Percentiles rank a stretch among this genome's conserved stretches.
Evolutionary conservation across 1,284 basidiomycete species (phyloP).

Genomic region (Boletus smithii): DNA sequence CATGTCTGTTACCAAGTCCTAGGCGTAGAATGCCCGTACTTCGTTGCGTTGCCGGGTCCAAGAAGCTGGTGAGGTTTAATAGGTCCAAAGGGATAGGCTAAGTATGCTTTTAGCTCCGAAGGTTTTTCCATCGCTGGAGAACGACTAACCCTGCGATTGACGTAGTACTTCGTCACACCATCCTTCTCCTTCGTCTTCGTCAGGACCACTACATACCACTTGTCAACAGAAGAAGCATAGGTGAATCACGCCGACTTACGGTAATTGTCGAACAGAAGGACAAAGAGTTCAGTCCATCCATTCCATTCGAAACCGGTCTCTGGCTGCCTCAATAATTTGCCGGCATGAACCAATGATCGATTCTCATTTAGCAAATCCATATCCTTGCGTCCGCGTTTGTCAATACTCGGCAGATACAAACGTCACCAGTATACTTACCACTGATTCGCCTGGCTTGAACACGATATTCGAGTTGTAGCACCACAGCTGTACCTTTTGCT

Average conservation of each 20-base stretch:
- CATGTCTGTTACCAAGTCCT: conserved; percentile 43
- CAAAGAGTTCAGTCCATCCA: conserved; percentile 83
- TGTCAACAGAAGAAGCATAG: conserved; percentile 9
- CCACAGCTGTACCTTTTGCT: conserved; percentile 87
- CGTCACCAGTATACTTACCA: conserved; percentile 49
- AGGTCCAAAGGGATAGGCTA: conserved; percentile 90
- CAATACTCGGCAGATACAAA: not conserved
- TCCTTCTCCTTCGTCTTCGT: conserved; percentile 79
- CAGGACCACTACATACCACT: conserved; percentile 66
- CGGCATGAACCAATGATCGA: conserved; percentile 78
- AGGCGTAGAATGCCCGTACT: conserved; percentile 58
- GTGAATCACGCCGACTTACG: conserved; percentile 45
- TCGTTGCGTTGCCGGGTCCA: conserved; percentile 67
- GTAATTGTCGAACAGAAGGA: conserved; percentile 92
- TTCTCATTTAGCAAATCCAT: conserved; percentile 84
- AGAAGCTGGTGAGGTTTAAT: conserved; percentile 77
- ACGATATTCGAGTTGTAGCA: conserved; percentile 74
- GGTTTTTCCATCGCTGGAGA: not conserved
- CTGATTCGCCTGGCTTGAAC: conserved; percentile 75
- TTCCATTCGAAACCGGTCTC: conserved; percentile 80
- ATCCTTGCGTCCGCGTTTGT: conserved; percentile 48
- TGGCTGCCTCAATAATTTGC: conserved; percentile 79
- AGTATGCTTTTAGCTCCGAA: conserved; percentile 4
- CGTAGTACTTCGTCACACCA: conserved; percentile 69
- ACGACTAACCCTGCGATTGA: conserved; percentile 71